Percentiles rank a stretch among this genome's conserved stretches.
These are phyloP conservation scores for Rosa multiflora DNA, from an alignment of 306 rosid species.

Conservation along the genomic window DNA sequence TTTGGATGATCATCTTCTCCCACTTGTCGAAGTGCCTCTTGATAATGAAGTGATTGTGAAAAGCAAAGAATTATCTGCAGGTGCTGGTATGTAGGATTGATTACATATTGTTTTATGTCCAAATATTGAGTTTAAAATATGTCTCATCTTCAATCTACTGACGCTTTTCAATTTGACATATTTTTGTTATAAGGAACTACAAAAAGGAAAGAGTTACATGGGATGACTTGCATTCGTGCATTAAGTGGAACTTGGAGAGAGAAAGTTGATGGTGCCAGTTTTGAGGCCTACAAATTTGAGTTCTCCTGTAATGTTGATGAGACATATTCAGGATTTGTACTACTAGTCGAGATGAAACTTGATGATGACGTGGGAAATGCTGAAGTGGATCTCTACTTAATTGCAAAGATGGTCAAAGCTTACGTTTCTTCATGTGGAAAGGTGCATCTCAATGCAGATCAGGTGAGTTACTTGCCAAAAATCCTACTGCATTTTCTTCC, in stretches of 20 bases:
- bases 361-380: conserved; percentile 78
- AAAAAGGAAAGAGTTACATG: conserved; percentile 86
- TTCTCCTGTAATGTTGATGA: conserved; percentile 61
- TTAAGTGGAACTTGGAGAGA: conserved; percentile 70
- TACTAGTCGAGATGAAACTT: conserved; percentile 67
- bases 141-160: not conserved
- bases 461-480: conserved; percentile 39
- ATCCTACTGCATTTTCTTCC: conserved; percentile 2
- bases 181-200: conserved; percentile 62
- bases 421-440: conserved; percentile 64
- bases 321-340: conserved; percentile 63
- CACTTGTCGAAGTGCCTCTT: conserved; percentile 45
- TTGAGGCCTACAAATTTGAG: conserved; percentile 75
- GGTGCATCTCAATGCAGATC: conserved; percentile 56
- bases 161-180: not conserved
- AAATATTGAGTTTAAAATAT: not conserved
- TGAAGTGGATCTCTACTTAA: conserved; percentile 61
- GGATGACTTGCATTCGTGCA: conserved; percentile 50
- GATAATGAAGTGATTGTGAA: conserved; percentile 34
- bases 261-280: conserved; percentile 40
- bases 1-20: conserved; percentile 78
- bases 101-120: not conserved
- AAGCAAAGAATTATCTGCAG: conserved; percentile 49
- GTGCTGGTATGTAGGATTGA: conserved; percentile 54
- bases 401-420: conserved; percentile 70